Conservation (phyloP, 192 early-diverging fungal species). For the Umbelopsis sp. region DNA sequence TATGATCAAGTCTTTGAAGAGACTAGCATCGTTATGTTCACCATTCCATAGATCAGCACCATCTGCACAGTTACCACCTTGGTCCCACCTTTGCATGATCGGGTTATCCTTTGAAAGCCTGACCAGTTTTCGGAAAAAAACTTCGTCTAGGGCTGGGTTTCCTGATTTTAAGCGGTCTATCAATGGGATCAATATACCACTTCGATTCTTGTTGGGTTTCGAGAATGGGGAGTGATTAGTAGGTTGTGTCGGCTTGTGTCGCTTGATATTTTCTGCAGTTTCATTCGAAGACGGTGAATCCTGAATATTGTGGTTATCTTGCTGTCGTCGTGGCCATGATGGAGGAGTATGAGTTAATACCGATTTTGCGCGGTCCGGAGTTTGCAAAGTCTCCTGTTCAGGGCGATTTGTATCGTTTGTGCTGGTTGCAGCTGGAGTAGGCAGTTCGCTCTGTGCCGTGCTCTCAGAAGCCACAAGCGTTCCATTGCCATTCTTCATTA, state of each 20-base stretch:
- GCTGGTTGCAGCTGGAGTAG: background rate
- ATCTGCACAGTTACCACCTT: constrained; percentile 27
- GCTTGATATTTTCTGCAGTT: constrained; percentile 6
- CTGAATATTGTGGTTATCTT: background rate
- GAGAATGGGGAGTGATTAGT: background rate
- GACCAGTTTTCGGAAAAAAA: constrained; percentile 28
- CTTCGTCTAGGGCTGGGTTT: background rate
- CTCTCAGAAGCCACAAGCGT: background rate
- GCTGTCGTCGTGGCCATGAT: constrained; percentile 16
- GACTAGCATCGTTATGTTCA: constrained; percentile 27
- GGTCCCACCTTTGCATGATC: constrained; percentile 31
- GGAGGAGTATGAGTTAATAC: background rate
- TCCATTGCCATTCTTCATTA: background rate
- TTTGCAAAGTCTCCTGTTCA: background rate
- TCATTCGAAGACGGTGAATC: background rate
- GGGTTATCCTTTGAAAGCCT: constrained; percentile 31
- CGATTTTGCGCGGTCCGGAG: background rate
- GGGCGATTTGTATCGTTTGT: background rate
- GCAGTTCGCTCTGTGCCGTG: background rate
- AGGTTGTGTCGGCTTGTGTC: background rate
- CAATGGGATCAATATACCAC: constrained; percentile 14
- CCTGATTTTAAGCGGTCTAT: constrained; percentile 19
- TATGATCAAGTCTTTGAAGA: constrained; percentile 33
- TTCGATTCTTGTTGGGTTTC: constrained; percentile 3
- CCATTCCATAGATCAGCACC: constrained; percentile 30